Evolutionary conservation across 2,329 filamentous ascomycete genomes (phyloP), one percentile per base, ranked within the genome.

Genomic region (Colletotrichum simmondsii): DNA sequence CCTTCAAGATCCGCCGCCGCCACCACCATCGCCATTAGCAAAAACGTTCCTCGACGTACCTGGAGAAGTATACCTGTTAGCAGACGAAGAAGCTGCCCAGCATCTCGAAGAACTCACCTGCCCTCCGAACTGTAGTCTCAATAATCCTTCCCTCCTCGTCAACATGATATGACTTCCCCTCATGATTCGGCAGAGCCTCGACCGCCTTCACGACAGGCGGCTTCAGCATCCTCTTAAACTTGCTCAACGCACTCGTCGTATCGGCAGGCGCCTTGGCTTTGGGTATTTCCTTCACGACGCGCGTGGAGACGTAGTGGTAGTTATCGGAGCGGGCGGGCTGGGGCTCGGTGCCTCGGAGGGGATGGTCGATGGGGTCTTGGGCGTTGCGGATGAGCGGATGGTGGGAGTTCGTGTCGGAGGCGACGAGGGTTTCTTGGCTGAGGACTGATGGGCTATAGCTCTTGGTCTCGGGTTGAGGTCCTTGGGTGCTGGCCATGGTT

Each of bases 141-240:
- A 75, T 74, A 42, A 74, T 53, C 12, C 49, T 42, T 12, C 71
- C 73, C 63, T 74, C 42, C 35, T 74, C 66, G 58, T 75, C 42
- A 10, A 74, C 35, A n/a, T 71, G 71, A 52, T 75, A 75, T 16
- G 72, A 65, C 67, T 75, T 75, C n/a, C 67, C 67, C 54, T 75
- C 73, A 5, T 56, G n/a, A 46, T 11, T 68, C 0, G 73, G 71
- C 53, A 75, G 66, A 32, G 64, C 59, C 16, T 71, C 73, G 1
- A 62, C 52, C 0, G 73, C 73, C 56, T 71, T 71, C 22, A 72
- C 73, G 22, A 61, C 73, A 26, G 71, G 71, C 4, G 73, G 63
- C 56, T 71, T 75, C 52, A 75, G 57, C 30, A 74, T 58, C 32
- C 49, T 67, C 56, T 68, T 74, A 28, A 75, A 42, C 46, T 42